These are phyloP conservation scores for Iberis pinnata DNA, from an alignment of 345 rosid species.

Conservation along the genomic window DNA sequence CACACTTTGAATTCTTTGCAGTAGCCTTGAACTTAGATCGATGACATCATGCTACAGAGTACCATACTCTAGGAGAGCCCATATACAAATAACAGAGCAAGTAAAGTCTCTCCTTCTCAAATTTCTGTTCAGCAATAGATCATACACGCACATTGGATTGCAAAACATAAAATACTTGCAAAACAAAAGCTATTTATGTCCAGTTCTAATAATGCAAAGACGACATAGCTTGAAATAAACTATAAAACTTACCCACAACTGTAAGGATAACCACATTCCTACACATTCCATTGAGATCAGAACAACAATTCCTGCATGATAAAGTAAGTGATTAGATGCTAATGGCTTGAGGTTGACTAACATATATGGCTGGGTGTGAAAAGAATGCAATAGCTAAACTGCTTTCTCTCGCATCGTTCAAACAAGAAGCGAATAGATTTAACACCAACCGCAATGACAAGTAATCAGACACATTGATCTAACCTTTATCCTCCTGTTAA, in stretches of 20 bases:
- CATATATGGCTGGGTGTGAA: conserved; percentile 17
- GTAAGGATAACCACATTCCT: conserved; percentile 69
- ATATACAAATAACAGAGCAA: conserved; percentile 52
- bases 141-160: no score
- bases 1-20: conserved; percentile 34
- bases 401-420: not conserved
- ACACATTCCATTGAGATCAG: conserved; percentile 31
- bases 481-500: not conserved
- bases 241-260: conserved; percentile 51
- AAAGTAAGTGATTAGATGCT: conserved; percentile 22
- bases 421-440: conserved; percentile 10
- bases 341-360: conserved; percentile 17
- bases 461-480: conserved; percentile 4
- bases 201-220: no score
- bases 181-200: no score
- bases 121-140: conserved; percentile 52
- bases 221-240: not conserved
- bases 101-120: conserved; percentile 58
- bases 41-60: conserved; percentile 44
- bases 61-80: conserved; percentile 69
- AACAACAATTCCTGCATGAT: conserved; percentile 24
- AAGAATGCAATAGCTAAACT: conserved; percentile 13
- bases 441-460: conserved; percentile 6
- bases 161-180: no score
- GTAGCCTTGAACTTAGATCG: conserved; percentile 34